A percentile compares a stretch with the other conserved stretches of the same genome.
phyloP scores from a whole-genome alignment of 1,139 yeast species.

The Kurtzmaniella natalensis region DNA sequence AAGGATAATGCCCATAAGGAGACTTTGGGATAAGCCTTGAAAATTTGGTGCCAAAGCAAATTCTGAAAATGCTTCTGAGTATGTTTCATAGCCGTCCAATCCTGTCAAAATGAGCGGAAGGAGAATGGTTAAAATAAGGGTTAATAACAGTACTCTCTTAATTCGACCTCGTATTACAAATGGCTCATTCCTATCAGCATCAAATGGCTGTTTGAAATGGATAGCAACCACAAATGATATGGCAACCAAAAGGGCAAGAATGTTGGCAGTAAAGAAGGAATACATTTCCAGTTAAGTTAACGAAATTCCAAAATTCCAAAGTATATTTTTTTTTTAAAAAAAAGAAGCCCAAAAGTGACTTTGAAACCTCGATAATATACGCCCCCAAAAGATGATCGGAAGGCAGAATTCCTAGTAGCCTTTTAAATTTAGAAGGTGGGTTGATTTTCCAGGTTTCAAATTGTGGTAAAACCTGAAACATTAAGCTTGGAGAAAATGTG shows the following conservation, averaged over 20 bases:
- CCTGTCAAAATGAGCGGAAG: conserved; percentile 19
- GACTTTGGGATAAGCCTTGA: not conserved
- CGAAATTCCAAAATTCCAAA: not conserved
- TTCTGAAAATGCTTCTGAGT: conserved; percentile 1
- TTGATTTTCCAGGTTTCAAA: too few species aligned
- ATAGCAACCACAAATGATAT: conserved; percentile 40
- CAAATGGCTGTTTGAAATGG: conserved; percentile 26
- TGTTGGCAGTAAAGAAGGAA: conserved; percentile 2
- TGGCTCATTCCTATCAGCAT: conserved; percentile 44
- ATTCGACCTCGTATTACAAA: conserved; percentile 33
- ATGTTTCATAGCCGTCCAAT: conserved; percentile 10
- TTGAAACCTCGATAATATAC: too few species aligned
- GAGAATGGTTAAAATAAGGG: conserved; percentile 23
- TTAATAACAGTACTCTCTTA: conserved; percentile 29
- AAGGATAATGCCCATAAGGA: conserved; percentile 35
- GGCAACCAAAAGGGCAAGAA: conserved; percentile 21
- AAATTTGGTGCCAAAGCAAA: not conserved
- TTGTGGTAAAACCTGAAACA: too few species aligned
- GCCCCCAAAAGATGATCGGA: too few species aligned
- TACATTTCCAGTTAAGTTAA: conserved; percentile 4
- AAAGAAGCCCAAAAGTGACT: not conserved
- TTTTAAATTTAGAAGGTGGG: too few species aligned
- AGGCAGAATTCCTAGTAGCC: too few species aligned
- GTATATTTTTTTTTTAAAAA: too few species aligned
- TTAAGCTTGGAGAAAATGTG: too few species aligned